Evolutionary conservation across 176 grass and related monocot genomes (phyloP).

Genomic region (Oryza australiensis): DNA sequence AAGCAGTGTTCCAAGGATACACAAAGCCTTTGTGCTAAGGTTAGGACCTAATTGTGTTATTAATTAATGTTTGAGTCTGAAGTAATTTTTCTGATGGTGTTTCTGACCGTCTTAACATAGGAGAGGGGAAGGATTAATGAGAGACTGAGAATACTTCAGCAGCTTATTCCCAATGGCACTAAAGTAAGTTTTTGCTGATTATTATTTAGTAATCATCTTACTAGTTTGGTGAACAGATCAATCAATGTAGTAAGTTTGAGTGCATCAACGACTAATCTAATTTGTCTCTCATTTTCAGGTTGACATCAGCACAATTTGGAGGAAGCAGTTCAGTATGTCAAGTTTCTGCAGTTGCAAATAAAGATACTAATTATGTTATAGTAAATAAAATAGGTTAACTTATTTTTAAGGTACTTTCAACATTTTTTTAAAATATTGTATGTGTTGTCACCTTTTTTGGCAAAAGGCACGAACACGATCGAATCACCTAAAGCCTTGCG

Average conservation of each 20-base stretch:
- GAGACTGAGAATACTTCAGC: constrained; percentile 35
- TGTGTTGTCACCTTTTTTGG: too few species aligned
- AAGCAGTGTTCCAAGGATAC: constrained; percentile 29
- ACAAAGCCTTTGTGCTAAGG: constrained; percentile 47
- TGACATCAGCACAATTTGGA: constrained; percentile 57
- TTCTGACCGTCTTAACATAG: constrained; percentile 27
- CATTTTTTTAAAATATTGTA: too few species aligned
- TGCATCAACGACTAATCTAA: neutral
- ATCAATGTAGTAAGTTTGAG: neutral
- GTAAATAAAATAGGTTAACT: too few species aligned
- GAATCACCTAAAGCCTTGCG: too few species aligned
- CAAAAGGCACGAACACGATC: too few species aligned
- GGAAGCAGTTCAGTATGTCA: constrained; percentile 52
- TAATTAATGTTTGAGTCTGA: neutral
- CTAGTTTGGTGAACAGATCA: neutral
- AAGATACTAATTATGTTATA: constrained; percentile 26
- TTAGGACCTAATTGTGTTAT: neutral
- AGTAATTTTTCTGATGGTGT: constrained; percentile 6
- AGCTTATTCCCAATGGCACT: constrained; percentile 47
- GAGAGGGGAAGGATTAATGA: constrained; percentile 47
- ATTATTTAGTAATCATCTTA: neutral
- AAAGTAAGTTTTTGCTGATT: constrained; percentile 21
- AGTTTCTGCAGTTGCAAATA: constrained; percentile 52
- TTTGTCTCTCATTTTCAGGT: constrained; percentile 29
- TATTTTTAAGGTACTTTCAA: too few species aligned